A percentile compares a stretch with the other conserved stretches of the same genome.
phyloP scores from a whole-genome alignment of 2,329 filamentous ascomycete species.

The Monilinia laxa region DNA sequence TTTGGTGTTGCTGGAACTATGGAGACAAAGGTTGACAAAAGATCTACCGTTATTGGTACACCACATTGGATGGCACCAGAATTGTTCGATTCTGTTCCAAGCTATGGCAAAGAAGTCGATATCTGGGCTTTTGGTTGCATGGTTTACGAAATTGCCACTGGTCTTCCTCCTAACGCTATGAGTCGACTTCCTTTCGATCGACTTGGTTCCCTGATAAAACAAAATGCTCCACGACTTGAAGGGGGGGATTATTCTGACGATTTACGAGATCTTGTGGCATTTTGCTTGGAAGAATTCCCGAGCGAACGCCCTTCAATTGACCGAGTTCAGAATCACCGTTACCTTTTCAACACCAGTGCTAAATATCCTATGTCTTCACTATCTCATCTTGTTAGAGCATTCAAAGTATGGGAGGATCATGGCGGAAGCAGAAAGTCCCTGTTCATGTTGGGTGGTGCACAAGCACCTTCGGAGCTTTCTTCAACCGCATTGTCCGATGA shows the following conservation, averaged over 20 bases:
- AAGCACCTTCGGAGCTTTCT: slow-evolving; percentile 44
- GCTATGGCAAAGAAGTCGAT: slow-evolving; percentile 71
- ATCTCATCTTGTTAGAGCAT: slow-evolving; percentile 66
- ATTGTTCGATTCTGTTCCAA: slow-evolving; percentile 62
- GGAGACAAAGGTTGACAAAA: slow-evolving; percentile 72
- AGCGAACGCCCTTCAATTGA: slow-evolving; percentile 67
- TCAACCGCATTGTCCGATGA: slow-evolving; percentile 50
- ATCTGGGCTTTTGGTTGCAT: slow-evolving; percentile 86
- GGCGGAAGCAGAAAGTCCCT: slow-evolving; percentile 69
- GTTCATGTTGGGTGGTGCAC: slow-evolving; percentile 59
- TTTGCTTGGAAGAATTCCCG: slow-evolving; percentile 69
- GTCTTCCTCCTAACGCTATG: slow-evolving; percentile 67
- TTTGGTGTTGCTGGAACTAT: slow-evolving; percentile 81
- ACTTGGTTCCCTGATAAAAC: slow-evolving; percentile 56
- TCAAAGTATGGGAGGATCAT: slow-evolving; percentile 72
- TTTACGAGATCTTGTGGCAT: slow-evolving; percentile 69
- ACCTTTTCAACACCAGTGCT: slow-evolving; percentile 61
- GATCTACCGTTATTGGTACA: slow-evolving; percentile 78
- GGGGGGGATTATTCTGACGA: slow-evolving; percentile 68
- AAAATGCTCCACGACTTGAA: slow-evolving; percentile 66
- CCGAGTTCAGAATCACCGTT: slow-evolving; percentile 67
- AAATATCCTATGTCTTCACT: slow-evolving; percentile 64
- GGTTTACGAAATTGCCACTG: slow-evolving; percentile 77
- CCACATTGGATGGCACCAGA: slow-evolving; percentile 87
- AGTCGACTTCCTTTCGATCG: slow-evolving; percentile 50